Percentiles rank a stretch among this genome's conserved stretches.
These are phyloP conservation scores for Picea sitchensis DNA, from an alignment of 75 land plant species.

Conservation along the genomic window DNA sequence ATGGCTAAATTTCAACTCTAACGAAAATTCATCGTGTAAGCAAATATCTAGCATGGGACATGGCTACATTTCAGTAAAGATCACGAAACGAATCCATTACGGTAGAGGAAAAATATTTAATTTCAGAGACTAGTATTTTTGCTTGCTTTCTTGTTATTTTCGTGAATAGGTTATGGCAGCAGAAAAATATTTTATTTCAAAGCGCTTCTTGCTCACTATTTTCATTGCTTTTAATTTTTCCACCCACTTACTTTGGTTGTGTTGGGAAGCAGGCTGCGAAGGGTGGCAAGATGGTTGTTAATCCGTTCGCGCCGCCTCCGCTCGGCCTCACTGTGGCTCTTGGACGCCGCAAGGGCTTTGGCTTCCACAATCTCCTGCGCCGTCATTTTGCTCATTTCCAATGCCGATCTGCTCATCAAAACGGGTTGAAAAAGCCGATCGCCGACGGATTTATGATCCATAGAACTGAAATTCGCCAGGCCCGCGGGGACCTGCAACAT, in stretches of 20 bases:
- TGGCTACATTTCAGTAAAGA: not conserved
- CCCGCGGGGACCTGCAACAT: not conserved
- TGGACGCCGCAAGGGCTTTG: slow-evolving; percentile 32
- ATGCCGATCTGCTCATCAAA: not conserved
- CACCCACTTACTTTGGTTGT: slow-evolving; percentile 27
- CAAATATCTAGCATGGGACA: not conserved
- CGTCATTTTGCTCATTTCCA: slow-evolving; percentile 16
- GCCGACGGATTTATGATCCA: not conserved
- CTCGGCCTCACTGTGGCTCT: slow-evolving; percentile 34
- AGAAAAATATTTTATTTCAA: not conserved
- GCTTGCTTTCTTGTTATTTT: not conserved
- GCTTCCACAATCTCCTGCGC: slow-evolving; percentile 28
- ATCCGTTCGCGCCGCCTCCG: slow-evolving; percentile 27
- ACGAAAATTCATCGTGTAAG: not conserved
- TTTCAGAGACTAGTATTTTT: not conserved
- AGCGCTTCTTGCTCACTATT: not conserved
- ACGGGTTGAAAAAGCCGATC: not conserved
- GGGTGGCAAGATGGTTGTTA: slow-evolving; percentile 24
- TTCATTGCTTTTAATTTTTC: not conserved
- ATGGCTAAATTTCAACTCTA: not conserved
- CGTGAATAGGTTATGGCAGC: not conserved
- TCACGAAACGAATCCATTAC: not conserved
- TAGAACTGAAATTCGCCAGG: not conserved
- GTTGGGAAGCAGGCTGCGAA: slow-evolving; percentile 41
- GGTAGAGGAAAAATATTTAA: not conserved